Evolutionary conservation across 2,329 filamentous ascomycete genomes (phyloP).

Genomic region (Cylindrodendrum hubeiense): DNA sequence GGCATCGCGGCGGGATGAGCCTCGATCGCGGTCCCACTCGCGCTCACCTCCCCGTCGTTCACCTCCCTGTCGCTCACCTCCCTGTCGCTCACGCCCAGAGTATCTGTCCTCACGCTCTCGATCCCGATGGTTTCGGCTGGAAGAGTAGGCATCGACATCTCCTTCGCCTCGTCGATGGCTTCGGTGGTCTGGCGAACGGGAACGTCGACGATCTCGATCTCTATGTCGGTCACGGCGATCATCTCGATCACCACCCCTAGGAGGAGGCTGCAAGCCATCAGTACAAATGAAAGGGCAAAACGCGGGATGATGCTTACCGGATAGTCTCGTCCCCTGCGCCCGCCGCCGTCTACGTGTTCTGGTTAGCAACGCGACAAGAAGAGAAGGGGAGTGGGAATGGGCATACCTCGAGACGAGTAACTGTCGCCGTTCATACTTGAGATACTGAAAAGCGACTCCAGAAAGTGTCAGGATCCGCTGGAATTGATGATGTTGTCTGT

Average conservation of each 20-base stretch:
- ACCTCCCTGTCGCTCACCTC: no score
- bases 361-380: conserved; percentile 49
- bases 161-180: conserved; percentile 78
- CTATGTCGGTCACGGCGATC: conserved; percentile 50
- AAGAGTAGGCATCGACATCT: conserved; percentile 90
- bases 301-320: conserved; percentile 54
- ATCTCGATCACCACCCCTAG: conserved; percentile 39
- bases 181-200: conserved; percentile 84
- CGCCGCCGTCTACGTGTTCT: conserved; percentile 50
- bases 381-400: conserved; percentile 1
- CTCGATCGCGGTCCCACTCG: conserved; percentile 81
- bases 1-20: conserved; percentile 69
- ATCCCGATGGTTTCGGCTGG: conserved; percentile 91
- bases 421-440: conserved; percentile 85
- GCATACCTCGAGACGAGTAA: conserved; percentile 82
- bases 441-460: conserved; percentile 35
- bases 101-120: conserved; percentile 95
- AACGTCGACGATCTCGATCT: conserved; percentile 73
- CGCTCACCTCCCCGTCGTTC: conserved; percentile 73
- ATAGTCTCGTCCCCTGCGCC: conserved; percentile 69
- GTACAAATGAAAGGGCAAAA: not conserved
- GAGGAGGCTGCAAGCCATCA: conserved; percentile 43
- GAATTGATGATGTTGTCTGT: conserved; percentile 39
- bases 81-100: conserved; percentile 72
- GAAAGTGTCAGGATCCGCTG: conserved; percentile 24